phyloP scores from a whole-genome alignment of 2,329 filamentous ascomycete genomes.

The Ceratocystis destructans region DNA sequence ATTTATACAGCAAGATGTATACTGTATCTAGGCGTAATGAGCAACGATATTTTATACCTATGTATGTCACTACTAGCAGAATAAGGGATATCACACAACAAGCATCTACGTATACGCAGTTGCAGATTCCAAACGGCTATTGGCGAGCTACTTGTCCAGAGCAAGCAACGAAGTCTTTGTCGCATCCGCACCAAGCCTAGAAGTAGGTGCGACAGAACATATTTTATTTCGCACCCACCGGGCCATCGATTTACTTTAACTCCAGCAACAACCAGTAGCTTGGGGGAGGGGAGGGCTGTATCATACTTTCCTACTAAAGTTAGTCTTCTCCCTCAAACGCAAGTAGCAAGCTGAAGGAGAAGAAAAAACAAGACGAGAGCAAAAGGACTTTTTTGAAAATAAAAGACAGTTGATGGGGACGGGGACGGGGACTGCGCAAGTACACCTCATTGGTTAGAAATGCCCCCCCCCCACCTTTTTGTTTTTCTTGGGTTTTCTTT shows the following conservation, averaged over 20 bases:
- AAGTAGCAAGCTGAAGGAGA: background rate
- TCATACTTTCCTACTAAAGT: too few species aligned
- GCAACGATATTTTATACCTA: too few species aligned
- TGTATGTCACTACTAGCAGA: too few species aligned
- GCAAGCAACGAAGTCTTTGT: background rate
- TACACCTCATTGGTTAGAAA: conserved; percentile 14
- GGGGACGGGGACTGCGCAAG: background rate
- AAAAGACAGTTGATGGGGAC: background rate
- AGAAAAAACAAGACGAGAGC: background rate
- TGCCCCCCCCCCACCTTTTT: background rate
- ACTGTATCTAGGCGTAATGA: too few species aligned
- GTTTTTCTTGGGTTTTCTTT: conserved; percentile 10
- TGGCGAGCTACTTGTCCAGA: background rate
- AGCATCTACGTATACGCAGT: background rate
- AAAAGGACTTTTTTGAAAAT: background rate
- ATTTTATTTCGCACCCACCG: too few species aligned
- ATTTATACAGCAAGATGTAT: too few species aligned
- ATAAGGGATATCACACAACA: background rate
- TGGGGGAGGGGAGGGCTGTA: too few species aligned
- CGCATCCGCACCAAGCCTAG: too few species aligned
- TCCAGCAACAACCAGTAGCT: too few species aligned
- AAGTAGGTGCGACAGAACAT: too few species aligned
- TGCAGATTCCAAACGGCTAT: background rate
- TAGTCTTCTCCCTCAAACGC: background rate
- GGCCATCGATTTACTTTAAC: too few species aligned